A percentile compares a stretch with the other conserved stretches of the same genome.
Conservation (phyloP, 768 basidiomycete genomes). For the Serendipita vermifera region DNA sequence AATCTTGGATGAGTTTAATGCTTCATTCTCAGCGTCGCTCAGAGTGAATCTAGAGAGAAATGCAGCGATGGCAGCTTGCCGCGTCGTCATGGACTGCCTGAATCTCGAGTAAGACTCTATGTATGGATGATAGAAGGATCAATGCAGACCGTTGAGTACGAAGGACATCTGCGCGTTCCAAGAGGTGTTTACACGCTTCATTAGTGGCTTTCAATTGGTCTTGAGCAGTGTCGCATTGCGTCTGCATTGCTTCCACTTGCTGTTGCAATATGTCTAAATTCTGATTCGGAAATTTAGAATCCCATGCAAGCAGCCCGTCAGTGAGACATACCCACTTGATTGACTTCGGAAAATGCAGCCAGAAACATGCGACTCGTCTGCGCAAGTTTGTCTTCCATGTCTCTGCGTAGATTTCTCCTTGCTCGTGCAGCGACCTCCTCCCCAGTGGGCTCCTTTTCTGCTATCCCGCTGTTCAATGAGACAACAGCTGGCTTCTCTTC, state of each 20-base stretch:
- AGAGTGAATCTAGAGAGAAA: constrained; percentile 86
- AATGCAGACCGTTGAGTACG: constrained; percentile 53
- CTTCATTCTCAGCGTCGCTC: constrained; percentile 52
- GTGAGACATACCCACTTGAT: constrained; percentile 52
- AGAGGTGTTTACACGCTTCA: constrained; percentile 59
- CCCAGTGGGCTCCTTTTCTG: constrained; percentile 20
- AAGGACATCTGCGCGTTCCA: constrained; percentile 72
- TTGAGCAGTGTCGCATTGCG: constrained; percentile 73
- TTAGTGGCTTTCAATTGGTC: constrained; percentile 59
- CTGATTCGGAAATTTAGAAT: constrained; percentile 29
- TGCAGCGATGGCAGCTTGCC: constrained; percentile 56
- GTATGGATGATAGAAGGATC: neutral
- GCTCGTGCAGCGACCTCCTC: constrained; percentile 61
- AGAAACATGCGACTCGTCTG: constrained; percentile 75
- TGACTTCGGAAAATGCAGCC: constrained; percentile 73
- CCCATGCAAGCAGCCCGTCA: neutral
- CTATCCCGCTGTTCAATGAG: constrained; percentile 10
- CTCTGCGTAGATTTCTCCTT: constrained; percentile 65
- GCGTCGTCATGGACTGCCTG: constrained; percentile 59
- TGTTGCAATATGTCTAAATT: constrained; percentile 69
- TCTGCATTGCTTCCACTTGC: constrained; percentile 69
- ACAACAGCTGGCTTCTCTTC: constrained; percentile 21
- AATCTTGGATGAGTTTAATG: constrained; percentile 66
- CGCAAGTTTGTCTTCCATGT: constrained; percentile 72
- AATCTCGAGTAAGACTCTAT: constrained; percentile 10